These are phyloP conservation scores for Biscutella laevigata DNA, from an alignment of 441 rosid genomes.

Conservation along the genomic window DNA sequence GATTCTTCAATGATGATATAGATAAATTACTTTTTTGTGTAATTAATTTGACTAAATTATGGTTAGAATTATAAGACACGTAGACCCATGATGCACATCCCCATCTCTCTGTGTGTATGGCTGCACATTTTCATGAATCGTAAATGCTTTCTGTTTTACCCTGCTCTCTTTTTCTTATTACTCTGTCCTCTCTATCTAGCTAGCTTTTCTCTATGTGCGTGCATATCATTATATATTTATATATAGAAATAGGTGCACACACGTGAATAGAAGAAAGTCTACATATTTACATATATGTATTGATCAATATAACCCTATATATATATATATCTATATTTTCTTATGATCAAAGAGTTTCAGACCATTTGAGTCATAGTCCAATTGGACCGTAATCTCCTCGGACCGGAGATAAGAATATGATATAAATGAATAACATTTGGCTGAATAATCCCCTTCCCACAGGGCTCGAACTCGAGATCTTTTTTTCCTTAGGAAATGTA, in stretches of 20 bases:
- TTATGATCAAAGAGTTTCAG: too few species aligned
- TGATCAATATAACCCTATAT: background rate
- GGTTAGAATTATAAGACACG: slow-evolving; percentile 15
- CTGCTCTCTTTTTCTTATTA: slow-evolving; percentile 30
- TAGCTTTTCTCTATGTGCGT: slow-evolving; percentile 32
- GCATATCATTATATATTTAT: background rate
- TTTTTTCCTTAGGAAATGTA: too few species aligned
- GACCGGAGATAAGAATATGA: too few species aligned
- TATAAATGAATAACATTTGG: too few species aligned
- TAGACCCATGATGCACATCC: slow-evolving; percentile 22
- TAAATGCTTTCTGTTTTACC: slow-evolving; percentile 25
- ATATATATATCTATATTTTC: too few species aligned
- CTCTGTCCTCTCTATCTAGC: slow-evolving; percentile 27
- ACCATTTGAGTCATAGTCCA: too few species aligned
- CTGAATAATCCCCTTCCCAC: too few species aligned
- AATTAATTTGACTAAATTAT: slow-evolving; percentile 6
- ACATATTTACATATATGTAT: background rate
- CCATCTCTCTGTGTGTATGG: slow-evolving; percentile 32
- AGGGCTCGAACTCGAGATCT: too few species aligned
- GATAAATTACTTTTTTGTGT: background rate
- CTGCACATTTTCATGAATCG: slow-evolving; percentile 27
- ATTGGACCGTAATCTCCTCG: too few species aligned
- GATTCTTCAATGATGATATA: too few species aligned
- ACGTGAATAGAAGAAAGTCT: slow-evolving; percentile 19
- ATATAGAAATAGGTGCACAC: background rate